Base-by-base conservation (phyloP, 2,329 filamentous ascomycete species). In the Nemania sp. region DNA sequence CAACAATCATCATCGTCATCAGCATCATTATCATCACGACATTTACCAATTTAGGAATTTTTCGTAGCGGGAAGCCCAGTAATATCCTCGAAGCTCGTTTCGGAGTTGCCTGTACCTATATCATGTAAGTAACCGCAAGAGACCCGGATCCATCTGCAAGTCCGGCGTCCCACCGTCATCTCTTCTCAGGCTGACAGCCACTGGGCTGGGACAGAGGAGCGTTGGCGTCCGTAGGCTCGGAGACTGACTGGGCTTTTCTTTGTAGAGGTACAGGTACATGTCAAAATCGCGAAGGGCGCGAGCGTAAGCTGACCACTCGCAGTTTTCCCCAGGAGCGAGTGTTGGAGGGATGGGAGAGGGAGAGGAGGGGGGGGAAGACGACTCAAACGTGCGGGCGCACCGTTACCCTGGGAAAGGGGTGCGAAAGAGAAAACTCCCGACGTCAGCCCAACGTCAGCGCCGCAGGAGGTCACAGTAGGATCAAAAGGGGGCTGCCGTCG, bases 281-380 rank as follows among this genome's bases (percentile, higher is more conserved):
- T 51, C 20, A 29, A 29, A 29, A 7, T 29, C 7, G 25, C 25
- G 25, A 29, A 7, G 4, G 25, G 47, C 17, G 34, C 25, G 32
- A 39, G 51, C 48, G 59, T 64, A 64, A 62, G 59, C 62, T 64
- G 62, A 57, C 62, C 57, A 61, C 42, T 64, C 54, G 53, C 37
- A 56, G 37, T 32, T 56, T 60, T 45, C 57, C 52, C 57, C 60
- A 57, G 57, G 21, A 37, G 25, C 25, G 7, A 29, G 25, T 7
- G 25, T 29, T 57, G 52, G 25, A 47, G 42, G 47, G 51, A 21
- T 12, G 34, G 21, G 45, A 35, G 43, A 43, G 42, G n/a, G 47
- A 34, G 25, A 17, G 9, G 43, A 25, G n/a, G n/a, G n/a, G n/a
- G n/a, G n/a, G n/a, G n/a, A n/a, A n/a, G n/a, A n/a, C n/a, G n/a